A percentile compares a stretch with the other conserved stretches of the same genome.
These are phyloP conservation scores for Digitaria exilis DNA, from an alignment of 202 grass and related monocot genomes.

Conservation along the genomic window DNA sequence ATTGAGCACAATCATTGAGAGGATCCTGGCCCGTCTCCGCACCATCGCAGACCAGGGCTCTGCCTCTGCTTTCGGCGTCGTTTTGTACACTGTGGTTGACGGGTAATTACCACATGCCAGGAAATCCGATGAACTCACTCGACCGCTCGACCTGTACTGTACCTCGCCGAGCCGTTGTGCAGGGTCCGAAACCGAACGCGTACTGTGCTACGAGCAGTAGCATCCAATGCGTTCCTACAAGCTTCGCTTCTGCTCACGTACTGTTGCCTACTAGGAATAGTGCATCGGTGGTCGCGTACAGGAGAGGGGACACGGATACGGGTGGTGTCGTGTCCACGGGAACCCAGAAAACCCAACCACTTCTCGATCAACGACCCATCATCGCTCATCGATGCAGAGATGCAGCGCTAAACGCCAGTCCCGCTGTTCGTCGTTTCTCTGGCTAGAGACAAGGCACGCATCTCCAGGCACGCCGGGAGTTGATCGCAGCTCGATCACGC, in stretches of 20 bases:
- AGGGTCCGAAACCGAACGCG: background rate
- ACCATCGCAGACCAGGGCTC: too few relatives aligned
- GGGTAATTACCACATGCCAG: background rate
- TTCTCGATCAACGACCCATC: background rate
- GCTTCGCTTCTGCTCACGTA: background rate
- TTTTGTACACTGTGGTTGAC: background rate
- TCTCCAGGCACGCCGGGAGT: constrained; percentile 25
- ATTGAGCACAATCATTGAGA: background rate
- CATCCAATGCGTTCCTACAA: constrained; percentile 35
- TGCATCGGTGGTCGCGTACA: background rate
- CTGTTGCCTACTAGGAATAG: background rate
- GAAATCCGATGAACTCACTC: background rate
- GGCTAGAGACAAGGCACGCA: background rate
- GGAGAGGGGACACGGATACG: background rate
- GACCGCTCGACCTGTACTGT: background rate
- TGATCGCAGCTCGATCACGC: background rate
- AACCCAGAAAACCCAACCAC: constrained; percentile 12
- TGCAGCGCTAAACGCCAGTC: background rate
- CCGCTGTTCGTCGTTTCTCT: background rate
- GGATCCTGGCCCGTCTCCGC: background rate
- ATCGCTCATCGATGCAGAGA: background rate
- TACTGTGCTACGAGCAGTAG: background rate
- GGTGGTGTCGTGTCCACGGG: constrained; percentile 13
- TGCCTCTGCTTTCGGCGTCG: background rate
- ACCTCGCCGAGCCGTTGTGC: background rate